These are phyloP conservation scores for Lodderomyces pseudojiufengensis DNA, from an alignment of 1,139 yeast species.

Conservation along the genomic window DNA sequence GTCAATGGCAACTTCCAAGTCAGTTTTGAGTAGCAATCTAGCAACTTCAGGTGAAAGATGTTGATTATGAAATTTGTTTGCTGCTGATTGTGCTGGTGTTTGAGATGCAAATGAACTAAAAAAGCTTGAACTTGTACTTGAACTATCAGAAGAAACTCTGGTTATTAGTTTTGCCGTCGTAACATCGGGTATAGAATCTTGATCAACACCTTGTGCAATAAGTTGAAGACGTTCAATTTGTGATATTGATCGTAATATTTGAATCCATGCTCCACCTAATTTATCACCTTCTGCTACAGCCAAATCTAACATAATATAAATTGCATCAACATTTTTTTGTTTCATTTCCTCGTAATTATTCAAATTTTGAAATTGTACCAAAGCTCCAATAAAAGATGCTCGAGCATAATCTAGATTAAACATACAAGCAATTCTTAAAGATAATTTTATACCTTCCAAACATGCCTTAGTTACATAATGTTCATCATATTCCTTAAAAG, in stretches of 20 bases:
- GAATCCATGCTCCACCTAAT: constrained; percentile 75
- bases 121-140: constrained; percentile 45
- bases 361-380: constrained; percentile 81
- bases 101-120: constrained; percentile 37
- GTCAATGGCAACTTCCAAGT: constrained; percentile 81
- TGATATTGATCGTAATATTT: constrained; percentile 74
- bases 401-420: constrained; percentile 84
- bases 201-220: constrained; percentile 85
- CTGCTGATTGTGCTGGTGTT: constrained; percentile 41
- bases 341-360: constrained; percentile 77
- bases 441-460: constrained; percentile 78
- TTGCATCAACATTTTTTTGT: constrained; percentile 77
- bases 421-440: constrained; percentile 79
- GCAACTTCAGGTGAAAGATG: constrained; percentile 39
- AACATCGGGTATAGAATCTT: constrained; percentile 82
- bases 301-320: constrained; percentile 67
- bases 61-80: constrained; percentile 43
- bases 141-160: constrained; percentile 56
- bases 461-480: constrained; percentile 67
- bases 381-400: constrained; percentile 84
- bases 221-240: constrained; percentile 89
- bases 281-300: constrained; percentile 77
- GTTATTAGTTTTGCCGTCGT: constrained; percentile 65
- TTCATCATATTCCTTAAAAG: constrained; percentile 87
- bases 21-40: constrained; percentile 63